Conservation (phyloP, 1,284 basidiomycete genomes). For the Polyporus tsugae region DNA sequence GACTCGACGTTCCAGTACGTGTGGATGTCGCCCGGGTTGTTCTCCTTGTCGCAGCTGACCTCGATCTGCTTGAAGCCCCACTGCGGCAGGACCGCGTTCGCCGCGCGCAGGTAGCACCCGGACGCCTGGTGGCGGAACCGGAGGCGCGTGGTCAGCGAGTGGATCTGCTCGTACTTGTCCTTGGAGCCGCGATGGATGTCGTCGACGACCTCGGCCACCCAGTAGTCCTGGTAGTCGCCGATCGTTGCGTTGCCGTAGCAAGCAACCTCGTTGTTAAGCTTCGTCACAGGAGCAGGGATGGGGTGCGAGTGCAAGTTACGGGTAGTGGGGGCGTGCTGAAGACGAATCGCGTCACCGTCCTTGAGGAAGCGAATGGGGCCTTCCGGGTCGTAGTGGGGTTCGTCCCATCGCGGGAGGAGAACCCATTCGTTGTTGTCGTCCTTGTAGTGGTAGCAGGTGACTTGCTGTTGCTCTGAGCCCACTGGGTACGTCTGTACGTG, state of each 20-base stretch:
- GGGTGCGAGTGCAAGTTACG: conserved; percentile 95
- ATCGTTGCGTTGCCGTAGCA: conserved; percentile 90
- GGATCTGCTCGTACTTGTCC: conserved; percentile 74
- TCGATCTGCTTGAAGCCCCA: conserved; percentile 99
- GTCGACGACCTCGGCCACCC: conserved; percentile 95
- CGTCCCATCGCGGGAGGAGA: conserved; percentile 85
- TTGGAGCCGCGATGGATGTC: conserved; percentile 76
- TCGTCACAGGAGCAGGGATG: conserved; percentile 89
- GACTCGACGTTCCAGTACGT: conserved; percentile 99
- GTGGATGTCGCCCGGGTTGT: conserved; percentile 84
- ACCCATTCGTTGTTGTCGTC: conserved; percentile 97
- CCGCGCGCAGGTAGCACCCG: conserved; percentile 92
- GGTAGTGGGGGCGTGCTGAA: conserved; percentile 84
- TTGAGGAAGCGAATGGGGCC: conserved; percentile 77
- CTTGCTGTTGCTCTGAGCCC: conserved; percentile 95
- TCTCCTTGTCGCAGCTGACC: conserved; percentile 92
- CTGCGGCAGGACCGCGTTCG: conserved; percentile 90
- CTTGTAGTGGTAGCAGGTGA: conserved; percentile 99
- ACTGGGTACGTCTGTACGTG: conserved; percentile 95
- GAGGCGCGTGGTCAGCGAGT: conserved; percentile 90
- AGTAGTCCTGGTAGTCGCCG: conserved; percentile 91
- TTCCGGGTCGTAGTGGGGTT: conserved; percentile 69
- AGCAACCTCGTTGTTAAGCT: conserved; percentile 92
- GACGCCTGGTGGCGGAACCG: conserved; percentile 83
- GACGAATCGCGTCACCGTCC: conserved; percentile 83